phyloP scores from a whole-genome alignment of 2,329 filamentous ascomycete genomes.

The Pseudonectria foliicola region DNA sequence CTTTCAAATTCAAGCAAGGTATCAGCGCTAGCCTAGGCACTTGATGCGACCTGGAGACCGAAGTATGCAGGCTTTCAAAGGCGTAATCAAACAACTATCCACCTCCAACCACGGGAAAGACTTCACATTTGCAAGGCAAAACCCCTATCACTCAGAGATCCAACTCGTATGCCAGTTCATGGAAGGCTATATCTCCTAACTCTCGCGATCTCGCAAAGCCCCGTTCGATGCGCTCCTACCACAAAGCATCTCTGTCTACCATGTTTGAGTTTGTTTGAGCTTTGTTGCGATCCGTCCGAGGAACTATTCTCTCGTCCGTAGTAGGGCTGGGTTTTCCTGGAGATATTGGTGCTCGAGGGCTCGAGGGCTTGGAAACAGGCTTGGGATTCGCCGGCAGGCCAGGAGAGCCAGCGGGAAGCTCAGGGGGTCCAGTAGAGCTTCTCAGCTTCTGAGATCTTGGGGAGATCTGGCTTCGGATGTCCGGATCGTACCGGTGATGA shows the following conservation, averaged over 20 bases:
- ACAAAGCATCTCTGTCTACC: constrained; percentile 14
- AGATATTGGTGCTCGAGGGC: constrained; percentile 10
- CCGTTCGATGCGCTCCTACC: constrained; percentile 5
- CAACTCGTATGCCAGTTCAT: no score
- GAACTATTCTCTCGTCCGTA: constrained; percentile 2
- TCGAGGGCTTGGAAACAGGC: constrained; percentile 14
- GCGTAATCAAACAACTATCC: no score
- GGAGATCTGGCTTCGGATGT: constrained; percentile 25
- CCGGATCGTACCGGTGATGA: constrained; percentile 27
- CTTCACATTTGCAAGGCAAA: background rate
- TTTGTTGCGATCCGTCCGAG: constrained; percentile 8
- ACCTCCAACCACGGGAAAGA: no score
- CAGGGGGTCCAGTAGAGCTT: constrained; percentile 13
- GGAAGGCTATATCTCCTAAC: background rate
- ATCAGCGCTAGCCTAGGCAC: no score
- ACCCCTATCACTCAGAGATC: background rate
- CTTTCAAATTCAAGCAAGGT: no score
- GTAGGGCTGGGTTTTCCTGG: constrained; percentile 6
- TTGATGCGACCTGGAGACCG: no score
- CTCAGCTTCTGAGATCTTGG: constrained; percentile 16
- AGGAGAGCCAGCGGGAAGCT: constrained; percentile 18
- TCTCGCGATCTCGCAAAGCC: constrained; percentile 5
- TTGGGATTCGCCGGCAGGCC: constrained; percentile 24
- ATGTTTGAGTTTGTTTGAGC: constrained; percentile 2
- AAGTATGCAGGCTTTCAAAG: no score